Base-by-base conservation (phyloP, 805 yeast genomes). In the Candida taoyuanica region DNA sequence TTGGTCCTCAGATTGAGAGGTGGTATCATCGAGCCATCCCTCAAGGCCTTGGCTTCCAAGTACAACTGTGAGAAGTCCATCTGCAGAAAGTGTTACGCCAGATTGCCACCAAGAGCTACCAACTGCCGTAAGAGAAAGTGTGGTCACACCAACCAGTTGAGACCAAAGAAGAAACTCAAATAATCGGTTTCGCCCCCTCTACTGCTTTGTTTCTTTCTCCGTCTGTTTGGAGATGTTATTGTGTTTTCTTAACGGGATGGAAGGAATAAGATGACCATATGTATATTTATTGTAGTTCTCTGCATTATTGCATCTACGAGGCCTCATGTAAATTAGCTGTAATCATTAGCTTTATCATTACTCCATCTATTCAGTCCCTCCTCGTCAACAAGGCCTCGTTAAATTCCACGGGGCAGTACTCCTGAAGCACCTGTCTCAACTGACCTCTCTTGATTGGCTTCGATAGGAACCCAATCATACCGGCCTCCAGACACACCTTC, bases 121-220 rank as follows among this genome's bases (percentile, higher is more conserved):
- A 93, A 93, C 96, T 93, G 98, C 84, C 88, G 98, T 81, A 93
- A 93, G 98, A 88, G 97, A 87, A 93, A 93, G 84, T 93, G 98
- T 78, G 98, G 98, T 68, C 98, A 93, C 94, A 80, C 96, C 71
- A 93, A 93, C 83, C 98, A 93, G 81, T 86, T 93, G 75, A 88
- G 98, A 81, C 98, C 98, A 76, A 93, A 91, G 95, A 91, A 91
- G 95, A 91, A 91, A 89, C 81, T 87, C 71, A 88, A 89, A 81
- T 89, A 76, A 74, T 69, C 74, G 66, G 62, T 65, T 68, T 68
- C 67, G 60, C 63, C 43, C 53, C 46, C 26, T 41, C 30, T 33
- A 27, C 37, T 39, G 30, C 43, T 40, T 36, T 38, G 35, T 37
- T 44, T 35, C 40, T 30, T 32, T 18, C 37, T 36, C 33, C 20